Evolutionary conservation across 2,329 filamentous ascomycete genomes (phyloP), one percentile per base, ranked within the genome.

Genomic region (Aureobasidium sp.): DNA sequence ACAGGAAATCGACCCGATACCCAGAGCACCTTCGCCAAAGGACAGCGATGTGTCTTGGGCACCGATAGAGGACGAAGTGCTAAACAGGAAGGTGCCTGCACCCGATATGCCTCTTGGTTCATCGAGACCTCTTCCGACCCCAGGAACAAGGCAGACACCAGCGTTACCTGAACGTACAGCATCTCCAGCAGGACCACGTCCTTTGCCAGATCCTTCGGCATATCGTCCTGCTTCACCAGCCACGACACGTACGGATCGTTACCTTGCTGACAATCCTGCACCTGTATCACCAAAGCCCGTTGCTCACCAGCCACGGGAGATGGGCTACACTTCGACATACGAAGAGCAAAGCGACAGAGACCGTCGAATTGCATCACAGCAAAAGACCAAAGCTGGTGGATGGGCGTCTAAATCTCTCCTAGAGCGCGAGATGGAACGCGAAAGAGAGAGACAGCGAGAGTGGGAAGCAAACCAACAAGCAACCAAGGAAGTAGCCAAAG

Each of bases 381-480:
- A 76, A 53, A 80, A 82, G 70, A 87, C 85, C 25, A 85, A 85
- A 71, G 82, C 84, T 1, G 81, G 78, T 32, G 84, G 83, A 0
- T 85, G 81, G 82, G 85, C 85, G 1, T 81, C 81, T 65, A 89
- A 87, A 76, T 88, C 85, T 0, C 79, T 91, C 10, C 81, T 91
- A 1, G 89, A 91, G 74, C 83, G 87, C 32, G 89, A 92, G 74
- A 91, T 91, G 87, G 88, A 92, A 72, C 79, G 87, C 71, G 89
- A 92, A 73, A 80, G 89, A 9, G 84, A 90, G 75, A 79, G 88
- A 14, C 89, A 92, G 75, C 81, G 80, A 61, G 89, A 92, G 71
- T 92, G 90, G 90, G 89, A 94, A 72, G 84, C 89, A 64, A 78
- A 84, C 1, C 90, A 93, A 73, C 79, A 84, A 68, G 84, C 83